Base-by-base conservation (phyloP, 306 rosid species). In the Begonia masoniana region DNA sequence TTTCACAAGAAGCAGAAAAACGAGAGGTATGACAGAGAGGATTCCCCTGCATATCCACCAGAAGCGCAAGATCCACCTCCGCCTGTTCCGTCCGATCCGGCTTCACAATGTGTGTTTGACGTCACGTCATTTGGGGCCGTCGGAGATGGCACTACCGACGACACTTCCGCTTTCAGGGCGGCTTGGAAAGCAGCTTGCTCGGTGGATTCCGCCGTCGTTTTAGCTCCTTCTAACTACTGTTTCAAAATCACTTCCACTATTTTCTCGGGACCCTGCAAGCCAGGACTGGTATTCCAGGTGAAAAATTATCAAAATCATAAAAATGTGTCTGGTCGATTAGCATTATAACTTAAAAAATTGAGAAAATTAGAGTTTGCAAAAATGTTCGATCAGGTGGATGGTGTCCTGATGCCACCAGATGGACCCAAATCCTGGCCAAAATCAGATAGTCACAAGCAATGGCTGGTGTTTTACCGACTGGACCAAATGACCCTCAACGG, bases 161-260 rank as follows among this genome's bases (percentile, higher is more conserved):
- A 86, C 69, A 92, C 99, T 0, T 62, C 58, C 21, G 93, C 96
- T 39, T 77, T 92, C 47, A 69, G 65, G 47, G 74, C 61, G 59
- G 99, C 99, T 26, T 92, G 99, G 96, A 86, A 83, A 76, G 94
- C 80, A 23, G 99, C 99, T 6, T 92, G 99, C 64, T 81, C 79
- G 0, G 95, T 83, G 0, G 88, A 81, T 12, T 72, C 84, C 9
- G 96, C 76, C 26, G 83, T 87, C 26, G 51, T 92, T 57, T 59
- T 92, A 31, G 87, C 81, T 64, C 99, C 99, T 0, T 48, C 64
- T 10, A 53, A 72, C 46, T 64, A 76, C 53, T 41, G 68, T 42
- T 92, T 92, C 58, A 86, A 47, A 55, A 83, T 92, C 58, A 92
- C 88, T 62, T 92, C 99, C 4, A 86, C 94, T 0, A 92, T 92